A percentile compares a stretch with the other conserved stretches of the same genome.
phyloP scores from a whole-genome alignment of 495 filamentous ascomycete genomes.

The Tuber microsphaerosporum region DNA sequence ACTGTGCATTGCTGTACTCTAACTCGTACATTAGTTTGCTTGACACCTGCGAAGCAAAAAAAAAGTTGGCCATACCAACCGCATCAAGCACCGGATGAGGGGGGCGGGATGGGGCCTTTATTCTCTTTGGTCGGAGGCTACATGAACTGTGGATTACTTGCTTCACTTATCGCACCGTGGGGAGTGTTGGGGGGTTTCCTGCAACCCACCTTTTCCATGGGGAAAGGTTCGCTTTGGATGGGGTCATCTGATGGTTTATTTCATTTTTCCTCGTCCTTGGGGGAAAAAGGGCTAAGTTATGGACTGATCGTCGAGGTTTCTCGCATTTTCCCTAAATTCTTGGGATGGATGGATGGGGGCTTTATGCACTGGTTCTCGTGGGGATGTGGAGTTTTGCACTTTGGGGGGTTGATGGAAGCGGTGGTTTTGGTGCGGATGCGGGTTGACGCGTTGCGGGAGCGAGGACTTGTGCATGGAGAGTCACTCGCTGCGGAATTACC shows the following conservation, averaged over 20 bases:
- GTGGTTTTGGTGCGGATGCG: neutral
- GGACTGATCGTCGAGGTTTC: neutral
- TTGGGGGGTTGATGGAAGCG: neutral
- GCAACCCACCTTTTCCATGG: neutral
- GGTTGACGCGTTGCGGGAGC: neutral
- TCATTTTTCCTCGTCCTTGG: neutral
- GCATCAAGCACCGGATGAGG: neutral
- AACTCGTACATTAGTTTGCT: neutral
- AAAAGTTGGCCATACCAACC: neutral
- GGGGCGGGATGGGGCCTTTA: neutral
- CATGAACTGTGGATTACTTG: neutral
- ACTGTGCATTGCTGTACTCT: neutral
- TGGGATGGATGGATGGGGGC: neutral
- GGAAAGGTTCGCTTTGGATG: neutral
- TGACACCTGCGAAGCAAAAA: neutral
- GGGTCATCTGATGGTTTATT: slow-evolving; percentile 3
- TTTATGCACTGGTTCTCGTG: neutral
- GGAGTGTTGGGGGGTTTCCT: neutral
- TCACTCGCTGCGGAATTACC: neutral
- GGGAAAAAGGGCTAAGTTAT: neutral
- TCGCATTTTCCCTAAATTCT: neutral
- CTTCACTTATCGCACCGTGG: neutral
- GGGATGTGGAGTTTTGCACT: neutral
- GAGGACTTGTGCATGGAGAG: neutral
- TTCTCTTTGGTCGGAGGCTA: neutral